A percentile compares a stretch with the other conserved stretches of the same genome.
These are phyloP conservation scores for Thelonectria olida DNA, from an alignment of 2,329 filamentous ascomycete species.

Conservation along the genomic window DNA sequence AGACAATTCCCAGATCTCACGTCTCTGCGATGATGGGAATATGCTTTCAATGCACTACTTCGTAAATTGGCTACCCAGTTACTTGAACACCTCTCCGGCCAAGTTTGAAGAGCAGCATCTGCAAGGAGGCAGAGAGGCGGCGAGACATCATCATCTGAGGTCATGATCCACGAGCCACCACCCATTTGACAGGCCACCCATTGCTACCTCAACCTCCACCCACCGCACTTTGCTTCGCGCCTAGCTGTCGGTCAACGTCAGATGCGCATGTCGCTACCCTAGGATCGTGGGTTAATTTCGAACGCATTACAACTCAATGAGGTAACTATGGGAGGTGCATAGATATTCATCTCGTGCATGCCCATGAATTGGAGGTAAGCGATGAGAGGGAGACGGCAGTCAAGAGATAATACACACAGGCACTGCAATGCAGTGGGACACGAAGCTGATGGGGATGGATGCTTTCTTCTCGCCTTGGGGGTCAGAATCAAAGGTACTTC, in stretches of 20 bases:
- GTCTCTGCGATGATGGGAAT: too few relatives aligned
- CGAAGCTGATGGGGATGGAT: too few relatives aligned
- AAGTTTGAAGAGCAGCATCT: background rate
- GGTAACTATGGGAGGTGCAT: too few relatives aligned
- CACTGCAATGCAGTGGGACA: background rate
- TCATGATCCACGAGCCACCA: slow-evolving; percentile 26
- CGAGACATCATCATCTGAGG: slow-evolving; percentile 27
- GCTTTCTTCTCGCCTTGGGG: slow-evolving; percentile 1
- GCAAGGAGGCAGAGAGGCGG: background rate
- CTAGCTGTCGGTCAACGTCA: slow-evolving; percentile 10
- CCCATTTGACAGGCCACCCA: slow-evolving; percentile 31
- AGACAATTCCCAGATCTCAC: too few relatives aligned
- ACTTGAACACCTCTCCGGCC: background rate
- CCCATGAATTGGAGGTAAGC: too few relatives aligned
- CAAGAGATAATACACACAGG: too few relatives aligned
- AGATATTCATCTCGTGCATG: background rate
- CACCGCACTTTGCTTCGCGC: slow-evolving; percentile 14
- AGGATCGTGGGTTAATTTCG: slow-evolving; percentile 6
- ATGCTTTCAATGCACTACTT: too few relatives aligned
- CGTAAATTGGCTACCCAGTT: background rate
- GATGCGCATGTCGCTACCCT: slow-evolving; percentile 9
- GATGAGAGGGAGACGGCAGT: too few relatives aligned
- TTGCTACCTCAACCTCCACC: slow-evolving; percentile 16
- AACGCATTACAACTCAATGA: slow-evolving; percentile 6
- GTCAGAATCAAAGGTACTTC: slow-evolving; percentile 14